Evolutionary conservation across 306 rosid genomes (phyloP), one percentile per base, ranked within the genome.

Genomic region (Rubus parviflorus): DNA sequence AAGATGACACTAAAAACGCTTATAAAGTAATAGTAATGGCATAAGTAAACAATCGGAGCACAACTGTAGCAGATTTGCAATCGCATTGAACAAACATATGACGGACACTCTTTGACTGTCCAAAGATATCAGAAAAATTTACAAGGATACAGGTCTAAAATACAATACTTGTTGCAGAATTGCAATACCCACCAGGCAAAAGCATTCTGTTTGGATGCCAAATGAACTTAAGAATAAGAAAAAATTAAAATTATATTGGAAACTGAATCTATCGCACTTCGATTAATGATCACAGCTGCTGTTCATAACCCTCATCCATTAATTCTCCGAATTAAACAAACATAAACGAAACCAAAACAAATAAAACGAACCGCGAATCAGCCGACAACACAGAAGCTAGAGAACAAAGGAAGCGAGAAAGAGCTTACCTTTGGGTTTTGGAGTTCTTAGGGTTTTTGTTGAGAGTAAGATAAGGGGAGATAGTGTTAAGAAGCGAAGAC

Each of bases 331-430:
- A 61, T 40, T 2, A 60, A 61, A 60, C 70, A 19, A 45, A 20
- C 46, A 60, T 3, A 60, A 25, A 19, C 57, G n/a, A 61, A 60
- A 74, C 35, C 77, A 60, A 68, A 67, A 23, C 54, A 68, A 68
- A 35, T 0, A 45, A 30, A 19, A 66, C 4, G 30, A 64, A 35
- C 62, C 62, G 15, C 8, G 22, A 52, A 23, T 23, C 65, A 72
- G 49, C 30, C 5, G 57, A 15, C 5, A 15, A 51, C 17, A 14
- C 7, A 16, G 14, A 54, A 63, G 45, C 6, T 62, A 38, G 12
- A 58, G 17, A 3, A 58, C 23, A 57, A 11, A 42, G 45, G 3
- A 30, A 37, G 61, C 4, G 42, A 42, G 67, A 41, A 5, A 58
- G 68, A 74, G 4, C 25, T 6, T 7, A 45, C 69, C 60, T 60